Evolutionary conservation across 345 rosid genomes (phyloP).

Genomic region (Dovyalis caffra): DNA sequence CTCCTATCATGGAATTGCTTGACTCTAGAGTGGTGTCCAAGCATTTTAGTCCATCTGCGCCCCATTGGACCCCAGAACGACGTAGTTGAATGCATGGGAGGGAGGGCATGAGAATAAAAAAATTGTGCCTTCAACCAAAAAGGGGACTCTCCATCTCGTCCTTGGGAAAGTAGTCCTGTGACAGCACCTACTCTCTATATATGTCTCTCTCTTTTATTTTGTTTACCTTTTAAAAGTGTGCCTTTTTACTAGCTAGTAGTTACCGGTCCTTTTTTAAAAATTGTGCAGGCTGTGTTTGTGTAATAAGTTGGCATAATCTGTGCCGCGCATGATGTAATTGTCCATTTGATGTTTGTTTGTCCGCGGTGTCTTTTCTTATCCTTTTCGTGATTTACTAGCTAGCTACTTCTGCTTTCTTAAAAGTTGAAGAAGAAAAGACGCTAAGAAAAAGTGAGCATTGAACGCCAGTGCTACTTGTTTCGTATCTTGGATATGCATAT

Average conservation of each 20-base stretch:
- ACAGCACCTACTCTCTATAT: conserved; percentile 11
- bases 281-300: conserved; percentile 13
- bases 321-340: conserved; percentile 26
- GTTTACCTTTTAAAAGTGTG: conserved; percentile 25
- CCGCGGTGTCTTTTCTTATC: conserved; percentile 1
- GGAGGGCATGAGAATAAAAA: background rate
- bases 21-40: conserved; percentile 70
- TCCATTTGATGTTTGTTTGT: conserved; percentile 4
- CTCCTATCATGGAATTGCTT: conserved; percentile 83
- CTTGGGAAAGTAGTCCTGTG: background rate
- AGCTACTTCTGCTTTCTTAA: conserved; percentile 15
- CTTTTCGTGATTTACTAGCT: background rate
- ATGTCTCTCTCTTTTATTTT: background rate
- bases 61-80: conserved; percentile 80
- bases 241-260: background rate
- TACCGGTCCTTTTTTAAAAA: no score
- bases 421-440: conserved; percentile 19
- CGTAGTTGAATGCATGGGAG: conserved; percentile 35
- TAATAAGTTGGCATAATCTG: conserved; percentile 26
- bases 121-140: conserved; percentile 20
- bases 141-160: background rate
- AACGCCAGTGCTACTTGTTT: conserved; percentile 3
- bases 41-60: conserved; percentile 71
- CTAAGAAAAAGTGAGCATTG: background rate
- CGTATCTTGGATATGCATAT: background rate